Base-by-base conservation (phyloP, 148 eudicot species). In the Rhododendron mucronatum region DNA sequence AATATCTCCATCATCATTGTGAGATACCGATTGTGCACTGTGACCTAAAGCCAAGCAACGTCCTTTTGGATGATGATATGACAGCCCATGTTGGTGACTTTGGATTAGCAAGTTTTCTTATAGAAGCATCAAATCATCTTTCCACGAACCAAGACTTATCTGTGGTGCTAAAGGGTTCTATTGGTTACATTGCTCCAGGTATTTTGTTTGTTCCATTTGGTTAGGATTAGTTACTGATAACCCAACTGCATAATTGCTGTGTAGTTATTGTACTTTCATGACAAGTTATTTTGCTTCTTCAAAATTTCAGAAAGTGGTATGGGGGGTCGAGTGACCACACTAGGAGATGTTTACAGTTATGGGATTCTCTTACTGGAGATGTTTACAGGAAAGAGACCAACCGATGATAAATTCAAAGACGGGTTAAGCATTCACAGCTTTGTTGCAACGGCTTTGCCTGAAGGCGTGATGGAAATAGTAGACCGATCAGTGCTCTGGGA, bases 1-100 rank as follows among this genome's bases (percentile, higher is more conserved):
- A 86, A 33, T 86, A 86, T 86, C 87, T 86, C 41, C 87, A 86
- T 81, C 84, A 86, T 41, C 71, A 86, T 23, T 86, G 87, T 9
- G 13, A 86, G 12, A 71, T 26, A 35, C 14, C 45, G 45, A 41
- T 41, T 41, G 45, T 41, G 45, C 45, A 41, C 6, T 86, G 84
- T 50, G 87, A 86, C 81, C 80, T 86, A 21, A 86, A 86, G 80
- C 87, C 87, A 4, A 81, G 87, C 83, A 86, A 81, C 12, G 50
- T 86, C 12, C 78, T 86, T 0, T 13, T 86, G 18, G 87, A 86
- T 81, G 84, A 71, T 69, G 87, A 86, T 50, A 33, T 81, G 80
- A 67, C 78, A 26, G 87, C 87, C 48, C 84, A 81, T 71, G 84
- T 86, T 5, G 55, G 65, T 14, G 87, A 86, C 84, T 86, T 81